Conservation (phyloP, 2,329 filamentous ascomycete species). For the Neopestalotiopsis clavispora region DNA sequence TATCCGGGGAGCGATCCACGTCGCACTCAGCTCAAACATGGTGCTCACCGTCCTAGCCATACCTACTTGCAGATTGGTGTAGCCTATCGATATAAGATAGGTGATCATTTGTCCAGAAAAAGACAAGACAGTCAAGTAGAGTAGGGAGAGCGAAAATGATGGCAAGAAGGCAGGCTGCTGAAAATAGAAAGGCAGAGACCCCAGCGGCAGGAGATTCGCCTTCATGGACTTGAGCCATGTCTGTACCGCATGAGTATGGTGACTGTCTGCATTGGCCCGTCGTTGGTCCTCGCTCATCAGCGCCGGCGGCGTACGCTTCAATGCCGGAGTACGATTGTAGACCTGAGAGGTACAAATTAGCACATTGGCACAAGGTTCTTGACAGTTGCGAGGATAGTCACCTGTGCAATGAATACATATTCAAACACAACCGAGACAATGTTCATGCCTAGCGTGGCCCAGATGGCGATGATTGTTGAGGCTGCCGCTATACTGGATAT, state of each 20-base stretch:
- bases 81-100: constrained; percentile 61
- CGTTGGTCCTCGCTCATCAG: background rate
- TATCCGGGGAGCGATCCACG: constrained; percentile 61
- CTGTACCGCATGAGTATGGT: background rate
- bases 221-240: constrained; percentile 8
- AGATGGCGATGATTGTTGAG: constrained; percentile 52
- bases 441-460: constrained; percentile 52
- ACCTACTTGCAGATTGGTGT: constrained; percentile 56
- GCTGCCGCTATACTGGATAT: constrained; percentile 53
- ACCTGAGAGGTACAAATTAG: constrained; percentile 19
- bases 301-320: constrained; percentile 16
- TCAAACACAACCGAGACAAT: constrained; percentile 42
- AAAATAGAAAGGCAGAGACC: constrained; percentile 50
- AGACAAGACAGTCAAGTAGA: constrained; percentile 66
- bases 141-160: constrained; percentile 61
- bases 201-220: constrained; percentile 28
- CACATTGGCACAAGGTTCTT: background rate
- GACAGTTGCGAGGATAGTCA: constrained; percentile 17
- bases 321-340: constrained; percentile 27
- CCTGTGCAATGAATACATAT: constrained; percentile 54
- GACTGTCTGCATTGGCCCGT: background rate
- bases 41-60: constrained; percentile 57
- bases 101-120: constrained; percentile 69
- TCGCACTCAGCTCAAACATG: constrained; percentile 63
- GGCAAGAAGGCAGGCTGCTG: constrained; percentile 62